These are phyloP conservation scores for Penicillium sp. DNA, from an alignment of 2,329 filamentous ascomycete genomes.

Conservation along the genomic window DNA sequence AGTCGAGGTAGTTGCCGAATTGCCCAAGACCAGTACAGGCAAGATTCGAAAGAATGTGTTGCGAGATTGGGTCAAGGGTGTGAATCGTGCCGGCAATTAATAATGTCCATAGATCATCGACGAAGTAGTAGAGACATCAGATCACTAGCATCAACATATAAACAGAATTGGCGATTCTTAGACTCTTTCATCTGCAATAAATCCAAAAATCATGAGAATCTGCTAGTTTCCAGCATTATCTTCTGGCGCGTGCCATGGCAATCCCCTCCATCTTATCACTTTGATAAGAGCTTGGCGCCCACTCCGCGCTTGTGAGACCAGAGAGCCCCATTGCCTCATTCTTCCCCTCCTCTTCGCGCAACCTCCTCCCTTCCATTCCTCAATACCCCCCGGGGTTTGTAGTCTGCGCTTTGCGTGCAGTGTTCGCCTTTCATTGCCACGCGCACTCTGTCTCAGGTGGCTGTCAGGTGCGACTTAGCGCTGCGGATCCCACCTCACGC, in stretches of 20 bases:
- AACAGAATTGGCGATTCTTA: too few relatives aligned
- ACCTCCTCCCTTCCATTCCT: slow-evolving; percentile 13
- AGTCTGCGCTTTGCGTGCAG: not conserved
- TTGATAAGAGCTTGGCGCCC: slow-evolving; percentile 22
- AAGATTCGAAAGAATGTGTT: slow-evolving; percentile 95
- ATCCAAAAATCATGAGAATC: too few relatives aligned
- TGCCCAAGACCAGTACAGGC: slow-evolving; percentile 95
- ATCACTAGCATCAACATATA: too few relatives aligned
- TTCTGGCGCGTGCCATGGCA: too few relatives aligned
- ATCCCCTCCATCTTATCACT: slow-evolving; percentile 16
- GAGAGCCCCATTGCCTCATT: slow-evolving; percentile 20
- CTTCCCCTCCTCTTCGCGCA: slow-evolving; percentile 11
- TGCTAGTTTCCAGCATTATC: too few relatives aligned
- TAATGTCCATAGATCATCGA: too few relatives aligned
- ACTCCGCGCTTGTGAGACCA: slow-evolving; percentile 22
- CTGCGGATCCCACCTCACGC: slow-evolving; percentile 5
- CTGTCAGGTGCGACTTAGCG: slow-evolving; percentile 4
- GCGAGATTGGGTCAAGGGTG: slow-evolving; percentile 71
- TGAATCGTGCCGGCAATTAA: too few relatives aligned
- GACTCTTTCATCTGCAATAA: too few relatives aligned
- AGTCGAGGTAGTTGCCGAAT: slow-evolving; percentile 72
- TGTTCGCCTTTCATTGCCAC: not conserved
- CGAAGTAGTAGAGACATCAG: too few relatives aligned
- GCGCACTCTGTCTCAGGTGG: not conserved
- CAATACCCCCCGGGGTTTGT: slow-evolving; percentile 7